Base-by-base conservation (phyloP, 1,284 basidiomycete species). In the Irpex sp. region DNA sequence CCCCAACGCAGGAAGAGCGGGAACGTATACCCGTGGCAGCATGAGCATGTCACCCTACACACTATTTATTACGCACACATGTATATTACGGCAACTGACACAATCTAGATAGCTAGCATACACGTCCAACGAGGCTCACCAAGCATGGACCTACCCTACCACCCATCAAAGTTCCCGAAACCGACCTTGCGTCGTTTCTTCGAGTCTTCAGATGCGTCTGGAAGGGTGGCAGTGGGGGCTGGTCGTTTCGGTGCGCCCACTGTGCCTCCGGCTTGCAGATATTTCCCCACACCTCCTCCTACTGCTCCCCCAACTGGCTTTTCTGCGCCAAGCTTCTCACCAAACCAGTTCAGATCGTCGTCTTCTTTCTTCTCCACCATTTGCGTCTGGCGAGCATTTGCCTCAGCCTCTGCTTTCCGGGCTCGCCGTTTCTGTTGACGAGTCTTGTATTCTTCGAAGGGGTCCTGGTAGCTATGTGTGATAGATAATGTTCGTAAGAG, bases 301-400 rank as follows among this genome's bases (percentile, higher is more conserved):
- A 57, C 78, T 11, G 65, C 73, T 13, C 62, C 67, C 7, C 47
- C 56, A 2, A 71, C 71, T 31, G 73, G 70, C 4, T 71, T 72
- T 34, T 77, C 78, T 34, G 79, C 65, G 3, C 89, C 87, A 4
- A 92, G 82, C 73, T 89, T 92, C 51, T 86, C 84, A n/a, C 91
- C 91, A 73, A 93, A 93, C 92, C 91, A 93, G 69, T 92, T 93
- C 48, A 88, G 81, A 62, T 89, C 82, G 66, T 94, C 91, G 55
- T 77, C 77, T 3, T 77, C 74, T 65, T 78, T 84, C 68, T 85
- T 84, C 65, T 81, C 77, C 44, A 66, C 38, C 17, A 19, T 62
- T 36, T 74, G 66, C 34, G 66, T 58, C 4, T 65, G 65, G 57
- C 72, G 70, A 8, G 70, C 76, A 49, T 72, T 74, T 52, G 81